These are phyloP conservation scores for Yarrowia bubula DNA, from an alignment of 805 yeast genomes.

Conservation along the genomic window DNA sequence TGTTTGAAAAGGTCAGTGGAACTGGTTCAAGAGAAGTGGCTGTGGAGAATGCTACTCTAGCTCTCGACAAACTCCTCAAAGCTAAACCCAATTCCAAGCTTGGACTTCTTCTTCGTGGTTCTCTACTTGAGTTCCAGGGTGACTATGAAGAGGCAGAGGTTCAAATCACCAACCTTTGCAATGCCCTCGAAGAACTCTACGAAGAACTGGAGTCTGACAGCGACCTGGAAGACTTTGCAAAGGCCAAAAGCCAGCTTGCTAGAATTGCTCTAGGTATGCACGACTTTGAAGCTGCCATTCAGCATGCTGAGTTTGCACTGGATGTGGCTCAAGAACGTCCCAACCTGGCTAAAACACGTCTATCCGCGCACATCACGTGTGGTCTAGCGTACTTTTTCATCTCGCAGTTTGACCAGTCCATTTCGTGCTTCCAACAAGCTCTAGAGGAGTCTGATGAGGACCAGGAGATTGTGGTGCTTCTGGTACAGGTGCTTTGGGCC, in stretches of 20 bases:
- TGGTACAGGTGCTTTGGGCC: constrained; percentile 78
- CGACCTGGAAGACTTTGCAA: constrained; percentile 51
- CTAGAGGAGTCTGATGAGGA: constrained; percentile 56
- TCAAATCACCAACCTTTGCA: constrained; percentile 49
- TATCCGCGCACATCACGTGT: constrained; percentile 63
- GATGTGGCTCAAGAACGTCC: constrained; percentile 47
- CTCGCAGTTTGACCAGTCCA: constrained; percentile 60
- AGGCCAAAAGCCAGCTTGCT: constrained; percentile 67
- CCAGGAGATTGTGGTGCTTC: constrained; percentile 63
- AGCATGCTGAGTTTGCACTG: constrained; percentile 55
- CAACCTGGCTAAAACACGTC: constrained; percentile 34
- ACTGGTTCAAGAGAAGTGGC: constrained; percentile 14
- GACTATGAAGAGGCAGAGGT: constrained; percentile 55
- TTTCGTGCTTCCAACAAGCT: constrained; percentile 66
- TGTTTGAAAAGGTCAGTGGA: constrained; percentile 42
- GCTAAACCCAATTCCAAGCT: constrained; percentile 41
- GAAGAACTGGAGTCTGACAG: constrained; percentile 53
- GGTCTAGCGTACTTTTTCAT: constrained; percentile 71
- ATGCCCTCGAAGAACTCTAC: constrained; percentile 52
- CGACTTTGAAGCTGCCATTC: constrained; percentile 58
- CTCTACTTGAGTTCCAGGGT: constrained; percentile 62
- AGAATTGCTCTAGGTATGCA: constrained; percentile 64
- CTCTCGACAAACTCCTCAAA: constrained; percentile 54
- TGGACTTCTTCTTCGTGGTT: constrained; percentile 37
- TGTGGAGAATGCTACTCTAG: constrained; percentile 37